Evolutionary conservation across 306 rosid genomes (phyloP), one percentile per base, ranked within the genome.

Genomic region (Medicago ruthenica): DNA sequence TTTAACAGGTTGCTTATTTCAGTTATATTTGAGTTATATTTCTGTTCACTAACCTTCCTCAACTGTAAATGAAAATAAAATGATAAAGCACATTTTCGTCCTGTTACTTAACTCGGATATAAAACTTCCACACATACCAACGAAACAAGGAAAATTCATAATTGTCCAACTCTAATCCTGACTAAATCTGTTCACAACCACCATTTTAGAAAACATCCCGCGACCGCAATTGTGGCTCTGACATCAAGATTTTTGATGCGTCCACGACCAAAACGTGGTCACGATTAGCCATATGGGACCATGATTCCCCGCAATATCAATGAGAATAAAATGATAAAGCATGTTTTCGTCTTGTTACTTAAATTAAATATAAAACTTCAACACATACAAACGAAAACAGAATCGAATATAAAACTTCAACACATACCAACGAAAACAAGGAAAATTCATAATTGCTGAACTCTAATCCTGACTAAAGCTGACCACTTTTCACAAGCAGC

Each of bases 21-120:
- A 10, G 39, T 59, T 59, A 22, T 13, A 61, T 61, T 60, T 27
- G 41, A 34, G 22, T 37, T 36, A 64, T 18, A 16, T 37, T 34
- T 64, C 27, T 18, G 37, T 66, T 66, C 41, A 66, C 17, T 66
- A 66, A 66, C 17, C 71, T 40, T 41, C 37, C 71, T 18, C 71
- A 66, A 64, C 31, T 17, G n/a, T 17, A 64, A 64, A 64, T 9
- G 31, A 66, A 40, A 61, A 59, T 59, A 24, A 58, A 58, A 58
- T 22, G 37, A 59, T 31, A 62, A 36, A 16, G 45, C 68, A 62
- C 7, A n/a, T 34, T 62, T 62, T 62, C 47, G 40, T 36, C 68
- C 6, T 61, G 14, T 34, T 7, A 14, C 67, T 15, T 24, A 13
- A 24, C 39, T 14, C 41, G 5, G 12, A 24, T 24, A 6, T 24